These are phyloP conservation scores for Metrosideros polymorpha DNA, from an alignment of 441 rosid genomes.

Conservation along the genomic window DNA sequence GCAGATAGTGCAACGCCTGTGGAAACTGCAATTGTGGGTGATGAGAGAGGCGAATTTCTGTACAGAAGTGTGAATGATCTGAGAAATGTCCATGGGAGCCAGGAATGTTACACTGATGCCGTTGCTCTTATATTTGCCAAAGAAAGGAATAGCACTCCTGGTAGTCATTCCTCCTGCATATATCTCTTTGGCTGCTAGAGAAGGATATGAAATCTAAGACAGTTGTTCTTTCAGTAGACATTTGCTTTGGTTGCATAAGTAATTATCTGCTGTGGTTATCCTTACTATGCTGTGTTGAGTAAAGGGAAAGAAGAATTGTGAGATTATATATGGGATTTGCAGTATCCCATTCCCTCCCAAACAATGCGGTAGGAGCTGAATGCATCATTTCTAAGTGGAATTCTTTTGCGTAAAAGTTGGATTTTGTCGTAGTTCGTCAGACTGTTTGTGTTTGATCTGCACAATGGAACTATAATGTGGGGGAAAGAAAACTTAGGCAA, in stretches of 20 bases:
- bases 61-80: slow-evolving; percentile 26
- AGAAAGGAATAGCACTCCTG: slow-evolving; percentile 45
- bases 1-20: slow-evolving; percentile 63
- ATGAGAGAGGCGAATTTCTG: slow-evolving; percentile 33
- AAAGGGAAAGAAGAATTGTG: background rate
- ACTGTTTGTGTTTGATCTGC: background rate
- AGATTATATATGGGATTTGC: background rate
- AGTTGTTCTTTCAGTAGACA: background rate
- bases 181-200: background rate
- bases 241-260: background rate
- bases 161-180: slow-evolving; percentile 25
- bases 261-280: background rate
- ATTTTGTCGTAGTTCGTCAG: background rate
- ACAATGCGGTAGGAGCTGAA: background rate
- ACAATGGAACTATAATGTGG: background rate
- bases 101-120: slow-evolving; percentile 8
- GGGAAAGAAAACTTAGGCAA: background rate
- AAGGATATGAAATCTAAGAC: background rate
- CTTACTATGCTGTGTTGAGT: background rate
- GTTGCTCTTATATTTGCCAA: slow-evolving; percentile 63
- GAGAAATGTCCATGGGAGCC: slow-evolving; percentile 8
- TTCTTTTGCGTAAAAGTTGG: background rate
- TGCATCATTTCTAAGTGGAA: background rate
- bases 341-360: background rate
- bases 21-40: slow-evolving; percentile 68